Base-by-base conservation (phyloP, 768 basidiomycete genomes). In the Fomitopsis serialis region DNA sequence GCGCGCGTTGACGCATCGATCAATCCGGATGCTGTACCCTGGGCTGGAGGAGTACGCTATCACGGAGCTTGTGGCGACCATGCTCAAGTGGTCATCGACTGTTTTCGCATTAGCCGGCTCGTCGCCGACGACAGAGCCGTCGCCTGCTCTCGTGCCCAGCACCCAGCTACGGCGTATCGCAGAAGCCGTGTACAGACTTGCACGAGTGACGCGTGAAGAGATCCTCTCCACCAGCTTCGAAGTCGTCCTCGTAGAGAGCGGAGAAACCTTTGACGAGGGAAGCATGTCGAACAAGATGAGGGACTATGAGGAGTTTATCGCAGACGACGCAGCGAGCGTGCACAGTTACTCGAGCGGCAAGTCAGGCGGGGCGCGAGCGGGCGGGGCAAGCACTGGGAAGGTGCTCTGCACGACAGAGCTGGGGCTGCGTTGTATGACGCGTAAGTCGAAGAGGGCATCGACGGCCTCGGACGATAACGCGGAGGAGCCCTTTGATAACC, bases 161-260 rank as follows among this genome's bases (percentile, higher is more conserved):
- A 70, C 81, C 29, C 85, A 86, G 62, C 77, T 89, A 9, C 78
- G 76, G 21, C 78, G 85, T 17, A 83, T 91, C 42, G 80, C 86
- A 11, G 78, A 77, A 49, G 74, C 84, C 0, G 84, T 83, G 21
- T 78, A 79, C 63, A 76, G 76, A 54, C 70, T 91, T 27, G 84
- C 85, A 11, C 77, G 74, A 46, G 79, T 87, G 37, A 77, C 79
- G 34, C 73, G 80, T 46, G 87, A 91, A 60, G 87, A 89, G 55
- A 87, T 89, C 61, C 78, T 91, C 73, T 86, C 84, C 2, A 85
- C 87, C 2, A 82, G 77, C 53, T 91, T 90, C 60, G 85, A 90
- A 59, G 76, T 89, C 34, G 67, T 85, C 37, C 75, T 80, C 19
- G 78, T 81, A 1, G 82, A 85, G 53, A 75, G 78, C 29, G 78